phyloP scores from a whole-genome alignment of 768 basidiomycete genomes.

The Termitomyces sp. region DNA sequence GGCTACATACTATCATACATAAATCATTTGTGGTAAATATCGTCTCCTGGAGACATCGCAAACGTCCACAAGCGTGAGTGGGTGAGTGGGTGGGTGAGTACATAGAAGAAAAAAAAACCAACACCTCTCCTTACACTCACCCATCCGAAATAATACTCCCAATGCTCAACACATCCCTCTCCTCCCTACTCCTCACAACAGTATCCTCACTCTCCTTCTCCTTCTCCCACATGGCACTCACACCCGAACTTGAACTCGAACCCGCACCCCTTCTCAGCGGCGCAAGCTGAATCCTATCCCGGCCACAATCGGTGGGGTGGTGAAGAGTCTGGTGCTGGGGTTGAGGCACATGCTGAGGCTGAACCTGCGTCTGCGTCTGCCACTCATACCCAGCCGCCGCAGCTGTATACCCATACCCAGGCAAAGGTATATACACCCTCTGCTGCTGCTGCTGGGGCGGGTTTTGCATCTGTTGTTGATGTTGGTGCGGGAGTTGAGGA shows the following conservation, averaged over 20 bases:
- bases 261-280: constrained; percentile 42
- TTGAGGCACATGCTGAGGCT: background rate
- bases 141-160: too few relatives aligned
- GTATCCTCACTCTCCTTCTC: constrained; percentile 1
- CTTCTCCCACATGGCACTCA: constrained; percentile 5
- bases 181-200: too few relatives aligned
- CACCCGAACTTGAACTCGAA: constrained; percentile 8
- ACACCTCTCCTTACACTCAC: too few relatives aligned
- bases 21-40: too few relatives aligned
- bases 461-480: too few relatives aligned
- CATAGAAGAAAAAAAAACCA: too few relatives aligned
- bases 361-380: background rate
- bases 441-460: constrained; percentile 14
- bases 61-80: too few relatives aligned
- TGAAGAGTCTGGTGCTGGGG: background rate
- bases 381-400: constrained; percentile 1
- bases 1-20: too few relatives aligned
- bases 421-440: constrained; percentile 21
- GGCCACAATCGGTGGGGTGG: constrained; percentile 11
- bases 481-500: too few relatives aligned
- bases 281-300: constrained; percentile 53
- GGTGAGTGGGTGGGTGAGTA: too few relatives aligned
- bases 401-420: background rate
- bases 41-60: too few relatives aligned
- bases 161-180: too few relatives aligned